Evolutionary conservation across 768 basidiomycete species (phyloP).

Genomic region (Agrocybe praecox): DNA sequence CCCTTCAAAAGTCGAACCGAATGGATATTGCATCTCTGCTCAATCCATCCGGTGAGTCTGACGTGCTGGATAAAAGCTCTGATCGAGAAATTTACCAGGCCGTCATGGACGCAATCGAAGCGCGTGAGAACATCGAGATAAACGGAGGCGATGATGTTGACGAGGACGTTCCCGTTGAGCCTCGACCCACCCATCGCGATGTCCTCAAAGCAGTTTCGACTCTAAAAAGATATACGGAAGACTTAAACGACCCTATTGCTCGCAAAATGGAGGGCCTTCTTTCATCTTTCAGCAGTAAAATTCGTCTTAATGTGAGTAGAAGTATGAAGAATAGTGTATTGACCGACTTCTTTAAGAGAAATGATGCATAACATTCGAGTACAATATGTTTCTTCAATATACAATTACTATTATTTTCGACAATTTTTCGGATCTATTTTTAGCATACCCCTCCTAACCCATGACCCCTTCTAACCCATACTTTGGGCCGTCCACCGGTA

Average conservation of each 20-base stretch:
- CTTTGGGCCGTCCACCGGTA: conserved; percentile 6
- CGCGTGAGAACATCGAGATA: conserved; percentile 17
- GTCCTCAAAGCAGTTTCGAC: conserved; percentile 21
- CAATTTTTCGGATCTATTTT: conserved; percentile 3
- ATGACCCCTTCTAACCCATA: conserved; percentile 12
- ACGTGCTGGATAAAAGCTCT: conserved; percentile 18
- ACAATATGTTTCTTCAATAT: not conserved
- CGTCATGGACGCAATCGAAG: conserved; percentile 21
- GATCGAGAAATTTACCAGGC: conserved; percentile 26
- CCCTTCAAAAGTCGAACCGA: conserved; percentile 21
- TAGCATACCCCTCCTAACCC: not conserved
- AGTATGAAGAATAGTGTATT: conserved; percentile 17
- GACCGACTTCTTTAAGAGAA: conserved; percentile 7
- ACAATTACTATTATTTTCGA: conserved; percentile 8
- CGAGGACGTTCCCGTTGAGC: conserved; percentile 10
- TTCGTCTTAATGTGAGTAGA: conserved; percentile 15
- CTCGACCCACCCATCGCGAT: conserved; percentile 17
- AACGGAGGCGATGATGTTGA: conserved; percentile 17
- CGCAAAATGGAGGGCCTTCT: conserved; percentile 22
- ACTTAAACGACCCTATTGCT: conserved; percentile 21
- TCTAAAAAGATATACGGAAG: conserved; percentile 15
- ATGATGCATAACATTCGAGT: not conserved
- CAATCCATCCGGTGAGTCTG: conserved; percentile 26
- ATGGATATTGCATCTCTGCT: conserved; percentile 30
- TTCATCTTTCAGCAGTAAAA: conserved; percentile 17